Conservation (phyloP, 2,329 filamentous ascomycete species). For the Diaporthe nobilis region DNA sequence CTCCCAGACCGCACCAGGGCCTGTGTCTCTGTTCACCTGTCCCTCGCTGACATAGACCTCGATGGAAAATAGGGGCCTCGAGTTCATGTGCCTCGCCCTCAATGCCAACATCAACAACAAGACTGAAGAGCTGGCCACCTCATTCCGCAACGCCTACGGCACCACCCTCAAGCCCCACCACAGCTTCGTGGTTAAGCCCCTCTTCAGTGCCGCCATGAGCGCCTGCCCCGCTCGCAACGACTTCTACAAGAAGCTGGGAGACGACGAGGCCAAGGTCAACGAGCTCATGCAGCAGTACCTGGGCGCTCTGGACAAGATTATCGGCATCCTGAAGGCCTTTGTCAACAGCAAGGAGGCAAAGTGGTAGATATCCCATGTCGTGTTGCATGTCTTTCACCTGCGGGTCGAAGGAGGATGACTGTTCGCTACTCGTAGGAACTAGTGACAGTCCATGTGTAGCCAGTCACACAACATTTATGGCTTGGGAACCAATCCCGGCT, state of each 20-base stretch:
- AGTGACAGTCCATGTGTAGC: background rate
- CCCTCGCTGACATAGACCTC: constrained; percentile 32
- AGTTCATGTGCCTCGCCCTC: constrained; percentile 92
- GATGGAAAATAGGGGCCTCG: constrained; percentile 77
- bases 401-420: background rate
- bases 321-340: constrained; percentile 80
- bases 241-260: constrained; percentile 91
- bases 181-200: constrained; percentile 88
- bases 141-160: constrained; percentile 89
- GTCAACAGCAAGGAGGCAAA: constrained; percentile 69
- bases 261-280: constrained; percentile 71
- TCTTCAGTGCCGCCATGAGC: constrained; percentile 94
- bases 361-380: constrained; percentile 58
- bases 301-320: constrained; percentile 80
- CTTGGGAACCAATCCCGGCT: background rate
- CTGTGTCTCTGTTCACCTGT: constrained; percentile 35
- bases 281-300: constrained; percentile 80
- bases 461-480: constrained; percentile 8
- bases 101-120: constrained; percentile 80
- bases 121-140: constrained; percentile 82
- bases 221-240: constrained; percentile 94
- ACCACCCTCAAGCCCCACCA: constrained; percentile 93
- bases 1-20: constrained; percentile 12
- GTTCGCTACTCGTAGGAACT: background rate
- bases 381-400: background rate